Percentiles rank a stretch among this genome's conserved stretches.
phyloP scores from a whole-genome alignment of 225 moss, liverwort and hornwort genomes.

The Rhytidiadelphus loreus region DNA sequence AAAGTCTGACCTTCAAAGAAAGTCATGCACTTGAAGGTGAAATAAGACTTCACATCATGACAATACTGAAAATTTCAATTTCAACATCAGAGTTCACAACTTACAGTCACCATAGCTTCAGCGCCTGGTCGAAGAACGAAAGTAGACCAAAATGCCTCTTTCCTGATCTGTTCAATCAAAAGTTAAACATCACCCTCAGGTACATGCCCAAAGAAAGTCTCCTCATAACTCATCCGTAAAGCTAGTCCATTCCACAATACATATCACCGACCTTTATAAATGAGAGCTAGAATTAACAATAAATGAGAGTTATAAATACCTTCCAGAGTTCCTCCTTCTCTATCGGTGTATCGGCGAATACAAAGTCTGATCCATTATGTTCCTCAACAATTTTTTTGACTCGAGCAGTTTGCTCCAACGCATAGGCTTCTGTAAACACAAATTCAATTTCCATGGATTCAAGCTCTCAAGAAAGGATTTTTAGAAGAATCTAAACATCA shows the following conservation, averaged over 20 bases:
- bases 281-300: not conserved
- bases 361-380: constrained; percentile 74
- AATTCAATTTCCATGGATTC: not conserved
- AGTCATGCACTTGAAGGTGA: not conserved
- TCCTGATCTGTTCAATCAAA: constrained; percentile 63
- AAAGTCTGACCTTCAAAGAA: not conserved
- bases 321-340: constrained; percentile 97
- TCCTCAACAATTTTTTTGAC: constrained; percentile 69
- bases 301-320: constrained; percentile 21
- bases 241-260: not conserved
- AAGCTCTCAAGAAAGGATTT: not conserved
- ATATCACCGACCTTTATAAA: not conserved
- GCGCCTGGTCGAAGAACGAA: constrained; percentile 42
- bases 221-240: not conserved
- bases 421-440: constrained; percentile 60
- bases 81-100: not conserved
- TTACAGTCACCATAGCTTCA: constrained; percentile 85
- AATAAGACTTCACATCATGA: not conserved
- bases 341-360: constrained; percentile 51
- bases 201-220: not conserved
- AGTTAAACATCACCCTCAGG: not conserved
- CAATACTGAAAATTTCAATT: not conserved
- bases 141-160: constrained; percentile 89
- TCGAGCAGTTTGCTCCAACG: constrained; percentile 71
- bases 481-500: not conserved